Base-by-base conservation (phyloP, 371 early-diverging fungal genomes). In the Zancudomyces culisetae region DNA sequence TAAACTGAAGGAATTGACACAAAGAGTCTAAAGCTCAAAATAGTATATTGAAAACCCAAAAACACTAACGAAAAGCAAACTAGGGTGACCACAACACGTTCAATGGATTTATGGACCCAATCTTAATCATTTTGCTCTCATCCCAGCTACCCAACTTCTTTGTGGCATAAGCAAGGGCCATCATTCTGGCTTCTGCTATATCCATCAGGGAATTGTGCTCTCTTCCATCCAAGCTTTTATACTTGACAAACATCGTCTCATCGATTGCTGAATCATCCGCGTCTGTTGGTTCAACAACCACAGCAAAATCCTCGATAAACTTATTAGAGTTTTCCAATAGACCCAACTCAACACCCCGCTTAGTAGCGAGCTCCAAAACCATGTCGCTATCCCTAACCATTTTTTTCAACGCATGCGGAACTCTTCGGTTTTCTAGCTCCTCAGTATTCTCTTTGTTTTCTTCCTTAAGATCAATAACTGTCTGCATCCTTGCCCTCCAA, bases 401-500 rank as follows among this genome's bases (percentile, higher is more conserved):
- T 43, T 53, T 62, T 18, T 61, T 59, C 43, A 75, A 51, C 4
- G 60, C 55, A 2, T 47, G 55, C 4, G 75, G 73, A n/a, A 75
- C 51, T 27, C 51, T 57, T 51, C 55, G 53, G 42, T 60, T 57
- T 18, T 54, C 54, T 49, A 62, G n/a, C 28, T 59, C 58, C 18
- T 6, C 46, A 41, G 46, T 19, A 21, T 54, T 42, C 18, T 39
- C 22, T 1, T 23, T 28, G 2, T 35, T 29, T 1, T 23, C 40
- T 26, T 54, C 59, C 19, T 61, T 65, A 49, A 69, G 42, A n/a
- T 64, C 62, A 35, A 75, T 52, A 19, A 76, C 58, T 0, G 60
- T 60, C 53, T 76, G 76, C 6, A 74, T 69, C 1, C 68, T 55
- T 4, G 74, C 68, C 12, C 76, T 52, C 76, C 76, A 76, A 40